Evolutionary conservation across 768 basidiomycete species (phyloP).

Genomic region (Neoboletus magnificus): DNA sequence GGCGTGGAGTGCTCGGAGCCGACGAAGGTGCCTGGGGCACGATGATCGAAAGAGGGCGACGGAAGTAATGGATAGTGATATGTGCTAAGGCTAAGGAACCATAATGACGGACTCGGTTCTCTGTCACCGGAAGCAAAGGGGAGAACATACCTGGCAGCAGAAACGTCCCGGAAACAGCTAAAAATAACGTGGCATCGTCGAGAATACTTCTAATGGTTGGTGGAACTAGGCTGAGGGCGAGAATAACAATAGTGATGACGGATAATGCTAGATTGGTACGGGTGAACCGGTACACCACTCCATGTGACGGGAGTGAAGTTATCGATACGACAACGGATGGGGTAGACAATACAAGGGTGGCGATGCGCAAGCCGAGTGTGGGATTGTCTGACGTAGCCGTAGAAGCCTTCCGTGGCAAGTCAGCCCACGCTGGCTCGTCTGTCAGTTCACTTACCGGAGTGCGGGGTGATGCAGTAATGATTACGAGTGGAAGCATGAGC

Average conservation of each 20-base stretch:
- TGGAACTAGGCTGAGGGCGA: slow-evolving; percentile 47
- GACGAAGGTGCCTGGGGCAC: slow-evolving; percentile 49
- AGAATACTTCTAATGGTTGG: slow-evolving; percentile 36
- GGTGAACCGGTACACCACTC: slow-evolving; percentile 36
- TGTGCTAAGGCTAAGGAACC: slow-evolving; percentile 59
- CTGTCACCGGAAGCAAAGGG: not conserved
- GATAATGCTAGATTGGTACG: slow-evolving; percentile 46
- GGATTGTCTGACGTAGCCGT: slow-evolving; percentile 2
- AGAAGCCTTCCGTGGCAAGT: slow-evolving; percentile 11
- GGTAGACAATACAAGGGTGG: slow-evolving; percentile 55
- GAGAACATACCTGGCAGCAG: slow-evolving; percentile 52
- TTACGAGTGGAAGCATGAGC: slow-evolving; percentile 55
- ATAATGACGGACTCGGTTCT: not conserved
- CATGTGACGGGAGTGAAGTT: slow-evolving; percentile 50
- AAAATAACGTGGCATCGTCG: slow-evolving; percentile 47
- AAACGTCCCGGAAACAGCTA: slow-evolving; percentile 56
- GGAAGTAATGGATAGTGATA: slow-evolving; percentile 80
- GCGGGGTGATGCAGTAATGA: slow-evolving; percentile 49
- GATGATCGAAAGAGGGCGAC: slow-evolving; percentile 79
- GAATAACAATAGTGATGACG: slow-evolving; percentile 39
- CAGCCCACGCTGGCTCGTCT: slow-evolving; percentile 21
- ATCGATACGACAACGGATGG: slow-evolving; percentile 57
- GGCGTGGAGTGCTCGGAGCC: slow-evolving; percentile 17
- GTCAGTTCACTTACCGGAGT: slow-evolving; percentile 35
- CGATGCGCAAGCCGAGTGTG: slow-evolving; percentile 41